Percentiles rank a stretch among this genome's conserved stretches.
phyloP scores from a whole-genome alignment of 768 basidiomycete genomes.

The Chiua virens region DNA sequence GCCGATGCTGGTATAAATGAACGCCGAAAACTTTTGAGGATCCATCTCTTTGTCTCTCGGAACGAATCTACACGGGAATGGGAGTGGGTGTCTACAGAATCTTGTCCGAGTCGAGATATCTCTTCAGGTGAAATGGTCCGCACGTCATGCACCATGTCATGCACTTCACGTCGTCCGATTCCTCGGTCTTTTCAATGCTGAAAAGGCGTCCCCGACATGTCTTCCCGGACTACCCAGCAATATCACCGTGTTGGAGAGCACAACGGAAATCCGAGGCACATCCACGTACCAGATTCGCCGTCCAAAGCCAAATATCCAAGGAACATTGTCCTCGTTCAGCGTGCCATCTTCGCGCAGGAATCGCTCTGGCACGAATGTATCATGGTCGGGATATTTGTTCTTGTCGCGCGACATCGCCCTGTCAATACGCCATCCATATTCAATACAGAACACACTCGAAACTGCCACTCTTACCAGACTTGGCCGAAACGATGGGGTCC shows the following conservation, averaged over 20 bases:
- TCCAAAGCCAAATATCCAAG: constrained; percentile 21
- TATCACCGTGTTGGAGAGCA: background rate
- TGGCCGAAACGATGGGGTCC: constrained; percentile 11
- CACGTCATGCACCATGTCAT: constrained; percentile 9
- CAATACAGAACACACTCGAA: background rate
- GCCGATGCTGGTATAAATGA: constrained; percentile 4
- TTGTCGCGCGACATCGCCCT: constrained; percentile 45
- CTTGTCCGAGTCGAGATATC: background rate
- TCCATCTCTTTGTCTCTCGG: constrained; percentile 17
- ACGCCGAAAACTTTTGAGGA: constrained; percentile 5
- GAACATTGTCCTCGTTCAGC: constrained; percentile 11
- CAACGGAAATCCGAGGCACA: background rate
- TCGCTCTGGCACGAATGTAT: constrained; percentile 38
- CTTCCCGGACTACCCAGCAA: constrained; percentile 16
- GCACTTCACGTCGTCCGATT: constrained; percentile 17
- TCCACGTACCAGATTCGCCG: constrained; percentile 18
- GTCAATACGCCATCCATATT: background rate
- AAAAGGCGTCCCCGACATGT: constrained; percentile 25
- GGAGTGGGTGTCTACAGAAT: constrained; percentile 10
- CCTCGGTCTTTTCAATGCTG: constrained; percentile 17
- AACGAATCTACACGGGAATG: constrained; percentile 17
- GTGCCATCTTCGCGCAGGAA: constrained; percentile 27
- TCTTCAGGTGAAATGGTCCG: background rate
- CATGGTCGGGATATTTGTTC: constrained; percentile 32
- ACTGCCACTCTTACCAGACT: constrained; percentile 6